phyloP scores from a whole-genome alignment of 108 stramenopile genomes.

The Bacterosira constricta region DNA sequence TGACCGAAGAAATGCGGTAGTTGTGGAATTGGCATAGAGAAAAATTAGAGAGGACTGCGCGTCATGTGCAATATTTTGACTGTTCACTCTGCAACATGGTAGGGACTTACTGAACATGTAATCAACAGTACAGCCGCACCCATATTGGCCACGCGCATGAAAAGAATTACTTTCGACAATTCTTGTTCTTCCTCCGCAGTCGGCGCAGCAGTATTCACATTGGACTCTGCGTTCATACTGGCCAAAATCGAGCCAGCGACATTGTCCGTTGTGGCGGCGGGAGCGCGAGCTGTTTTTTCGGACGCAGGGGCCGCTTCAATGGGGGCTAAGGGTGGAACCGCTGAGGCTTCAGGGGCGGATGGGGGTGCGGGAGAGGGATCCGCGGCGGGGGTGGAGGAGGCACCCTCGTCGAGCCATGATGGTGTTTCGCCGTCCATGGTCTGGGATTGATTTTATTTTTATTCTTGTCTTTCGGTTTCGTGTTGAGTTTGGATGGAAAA shows the following conservation, averaged over 20 bases:
- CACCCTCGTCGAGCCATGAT: slow-evolving; percentile 28
- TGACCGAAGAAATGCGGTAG: slow-evolving; percentile 3
- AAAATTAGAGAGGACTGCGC: background rate
- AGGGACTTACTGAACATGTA: slow-evolving; percentile 60
- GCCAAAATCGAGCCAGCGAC: slow-evolving; percentile 38
- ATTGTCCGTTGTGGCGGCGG: slow-evolving; percentile 29
- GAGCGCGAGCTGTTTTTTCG: slow-evolving; percentile 20
- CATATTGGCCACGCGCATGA: slow-evolving; percentile 79
- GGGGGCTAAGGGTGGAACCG: slow-evolving; percentile 30
- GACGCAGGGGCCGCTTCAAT: slow-evolving; percentile 15
- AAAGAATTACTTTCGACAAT: slow-evolving; percentile 71
- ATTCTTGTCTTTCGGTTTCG: background rate
- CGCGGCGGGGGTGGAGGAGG: slow-evolving; percentile 13
- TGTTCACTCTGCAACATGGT: background rate
- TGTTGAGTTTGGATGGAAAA: background rate
- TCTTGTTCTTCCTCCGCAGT: slow-evolving; percentile 60
- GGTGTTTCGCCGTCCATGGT: slow-evolving; percentile 48
- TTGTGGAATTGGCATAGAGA: background rate
- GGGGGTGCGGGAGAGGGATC: slow-evolving; percentile 12
- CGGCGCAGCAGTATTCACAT: background rate
- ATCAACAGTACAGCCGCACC: slow-evolving; percentile 67
- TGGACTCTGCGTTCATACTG: background rate
- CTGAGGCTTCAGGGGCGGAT: background rate
- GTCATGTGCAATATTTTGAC: background rate
- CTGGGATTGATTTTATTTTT: no score